Base-by-base conservation (phyloP, 2,329 filamentous ascomycete genomes). In the Xylariaceae sp. region DNA sequence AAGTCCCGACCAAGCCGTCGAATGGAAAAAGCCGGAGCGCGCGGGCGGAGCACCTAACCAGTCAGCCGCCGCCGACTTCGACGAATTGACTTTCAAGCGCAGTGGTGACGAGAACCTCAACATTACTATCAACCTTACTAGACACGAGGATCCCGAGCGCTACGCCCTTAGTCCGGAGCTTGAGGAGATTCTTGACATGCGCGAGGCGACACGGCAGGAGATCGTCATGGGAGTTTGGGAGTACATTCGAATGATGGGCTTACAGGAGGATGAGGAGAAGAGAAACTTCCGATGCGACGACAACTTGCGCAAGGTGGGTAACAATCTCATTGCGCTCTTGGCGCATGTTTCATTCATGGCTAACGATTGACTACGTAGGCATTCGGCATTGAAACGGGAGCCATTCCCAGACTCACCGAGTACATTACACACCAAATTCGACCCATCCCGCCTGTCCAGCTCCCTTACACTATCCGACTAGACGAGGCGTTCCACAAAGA, bases 261-360 rank as follows among this genome's bases (percentile, higher is more conserved):
- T 99, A 51, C 91, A 96, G 73, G 93, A 97, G 72, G 92, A 96
- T 65, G 93, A 97, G 61, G 94, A 99, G 72, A 94, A 94, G 78
- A 85, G 94, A 62, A 89, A 89, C 62, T 93, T 99, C 68, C 88
- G 90, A 45, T 97, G 94, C 71, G 93, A 99, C 71, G 88, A 92
- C 49, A 81, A 87, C 51, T 74, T 99, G 55, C 88, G 84, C 76
- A 85, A 84, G 74, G 91, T 96, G 76, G 70, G 83, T 73, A 42
- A 49, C 53, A 34, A 51, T 10, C 11, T 45, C n/a, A 57, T 5
- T n/a, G 58, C 13, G 5, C 17, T 17, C 3, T n/a, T 42, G 56
- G 51, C 53, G 17, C 34, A 51, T 44, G 34, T 45, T 18, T 48
- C 11, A 30, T 30, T 30, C 4, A 59, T 53, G 23, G 37, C 68